A percentile compares a stretch with the other conserved stretches of the same genome.
Conservation (phyloP, 495 filamentous ascomycete genomes). For the Letharia lupina region DNA sequence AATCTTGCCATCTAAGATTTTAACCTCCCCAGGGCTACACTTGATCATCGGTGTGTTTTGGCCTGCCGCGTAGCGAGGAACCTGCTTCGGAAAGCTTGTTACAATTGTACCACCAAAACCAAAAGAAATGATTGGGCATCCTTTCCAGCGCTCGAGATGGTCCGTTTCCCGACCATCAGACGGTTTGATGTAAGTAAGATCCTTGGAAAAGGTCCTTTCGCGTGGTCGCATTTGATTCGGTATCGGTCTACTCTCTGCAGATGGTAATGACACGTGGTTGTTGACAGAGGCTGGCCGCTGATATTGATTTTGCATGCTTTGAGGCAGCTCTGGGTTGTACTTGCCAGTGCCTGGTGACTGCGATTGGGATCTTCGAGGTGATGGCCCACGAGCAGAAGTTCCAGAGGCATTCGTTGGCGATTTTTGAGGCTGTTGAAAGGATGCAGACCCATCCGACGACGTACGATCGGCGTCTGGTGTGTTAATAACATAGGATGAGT, state of each 20-base stretch:
- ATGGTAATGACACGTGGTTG: slow-evolving; percentile 6
- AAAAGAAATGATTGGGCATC: slow-evolving; percentile 76
- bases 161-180: slow-evolving; percentile 75
- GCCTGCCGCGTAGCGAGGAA: slow-evolving; percentile 75
- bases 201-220: slow-evolving; percentile 34
- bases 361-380: slow-evolving; percentile 71
- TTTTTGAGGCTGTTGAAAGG: slow-evolving; percentile 38
- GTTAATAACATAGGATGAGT: slow-evolving; percentile 24
- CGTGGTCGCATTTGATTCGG: slow-evolving; percentile 1
- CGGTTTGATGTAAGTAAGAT: slow-evolving; percentile 52
- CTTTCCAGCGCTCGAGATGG: slow-evolving; percentile 79
- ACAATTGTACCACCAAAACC: slow-evolving; percentile 77
- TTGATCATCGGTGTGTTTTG: slow-evolving; percentile 66
- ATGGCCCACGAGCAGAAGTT: slow-evolving; percentile 39
- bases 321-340: slow-evolving; percentile 36
- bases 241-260: not conserved
- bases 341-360: slow-evolving; percentile 66
- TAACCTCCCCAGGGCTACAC: slow-evolving; percentile 77
- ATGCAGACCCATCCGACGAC: slow-evolving; percentile 46
- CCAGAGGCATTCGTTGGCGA: slow-evolving; percentile 32
- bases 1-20: slow-evolving; percentile 58
- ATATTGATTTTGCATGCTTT: slow-evolving; percentile 43
- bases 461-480: slow-evolving; percentile 40
- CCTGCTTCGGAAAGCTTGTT: slow-evolving; percentile 79
- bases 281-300: slow-evolving; percentile 65